Evolutionary conservation across 1,284 basidiomycete species (phyloP).

Genomic region (Leucoagaricus sp.): DNA sequence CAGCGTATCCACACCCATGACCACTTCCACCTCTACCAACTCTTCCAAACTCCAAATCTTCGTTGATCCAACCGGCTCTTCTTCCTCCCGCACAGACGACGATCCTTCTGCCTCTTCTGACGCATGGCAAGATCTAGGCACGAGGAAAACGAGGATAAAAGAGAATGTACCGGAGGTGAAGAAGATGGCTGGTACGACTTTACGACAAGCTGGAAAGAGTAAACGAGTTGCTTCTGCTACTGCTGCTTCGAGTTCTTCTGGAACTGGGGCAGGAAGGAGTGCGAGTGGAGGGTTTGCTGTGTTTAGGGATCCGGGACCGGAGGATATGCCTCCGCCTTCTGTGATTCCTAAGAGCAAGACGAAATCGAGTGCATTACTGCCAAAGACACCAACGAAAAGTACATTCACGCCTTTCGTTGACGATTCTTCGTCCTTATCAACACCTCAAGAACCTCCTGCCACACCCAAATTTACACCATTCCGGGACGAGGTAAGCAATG

Average conservation of each 20-base stretch:
- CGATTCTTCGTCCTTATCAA: constrained; percentile 16
- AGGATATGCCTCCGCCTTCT: constrained; percentile 37
- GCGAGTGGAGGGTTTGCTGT: constrained; percentile 54
- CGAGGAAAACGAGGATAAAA: constrained; percentile 72
- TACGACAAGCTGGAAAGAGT: constrained; percentile 59
- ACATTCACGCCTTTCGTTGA: constrained; percentile 43
- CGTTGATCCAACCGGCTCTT: constrained; percentile 58
- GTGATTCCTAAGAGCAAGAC: constrained; percentile 19
- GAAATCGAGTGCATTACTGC: constrained; percentile 25
- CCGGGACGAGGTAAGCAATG: constrained; percentile 58
- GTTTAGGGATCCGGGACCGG: constrained; percentile 52
- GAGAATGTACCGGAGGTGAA: constrained; percentile 71
- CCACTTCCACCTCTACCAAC: constrained; percentile 33
- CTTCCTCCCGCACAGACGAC: constrained; percentile 31
- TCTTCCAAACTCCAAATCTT: constrained; percentile 69
- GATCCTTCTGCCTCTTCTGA: constrained; percentile 42
- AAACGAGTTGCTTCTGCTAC: constrained; percentile 50
- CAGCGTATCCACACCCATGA: constrained; percentile 31
- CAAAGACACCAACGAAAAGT: constrained; percentile 33
- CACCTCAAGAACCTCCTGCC: constrained; percentile 17
- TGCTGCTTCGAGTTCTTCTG: constrained; percentile 13
- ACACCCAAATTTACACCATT: constrained; percentile 68
- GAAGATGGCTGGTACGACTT: constrained; percentile 63
- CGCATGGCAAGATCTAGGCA: constrained; percentile 70
- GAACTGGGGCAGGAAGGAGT: constrained; percentile 19